Evolutionary conservation across 768 basidiomycete genomes (phyloP).

Genomic region (Rhodotorula diobovata): DNA sequence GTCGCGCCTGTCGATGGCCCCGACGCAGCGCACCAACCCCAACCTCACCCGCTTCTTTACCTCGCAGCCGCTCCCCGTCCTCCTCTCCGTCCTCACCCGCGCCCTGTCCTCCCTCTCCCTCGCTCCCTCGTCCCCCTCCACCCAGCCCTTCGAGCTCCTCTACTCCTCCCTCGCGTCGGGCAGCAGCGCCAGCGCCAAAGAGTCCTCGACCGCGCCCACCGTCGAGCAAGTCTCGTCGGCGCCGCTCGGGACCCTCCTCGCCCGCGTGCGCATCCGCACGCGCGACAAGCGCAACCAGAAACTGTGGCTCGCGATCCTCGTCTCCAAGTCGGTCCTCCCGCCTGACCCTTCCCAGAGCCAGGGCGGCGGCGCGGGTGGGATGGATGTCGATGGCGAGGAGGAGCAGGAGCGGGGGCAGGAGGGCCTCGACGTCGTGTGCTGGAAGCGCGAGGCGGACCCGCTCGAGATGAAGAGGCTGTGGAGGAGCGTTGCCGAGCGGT

Average conservation of each 20-base stretch:
- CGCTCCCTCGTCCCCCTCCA: not conserved
- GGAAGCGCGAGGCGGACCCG: constrained; percentile 34
- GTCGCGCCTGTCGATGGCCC: constrained; percentile 52
- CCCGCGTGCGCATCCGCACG: constrained; percentile 20
- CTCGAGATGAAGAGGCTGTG: constrained; percentile 37
- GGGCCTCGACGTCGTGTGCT: constrained; percentile 25
- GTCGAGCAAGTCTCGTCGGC: not conserved
- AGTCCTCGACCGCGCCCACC: not conserved
- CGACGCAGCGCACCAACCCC: constrained; percentile 54
- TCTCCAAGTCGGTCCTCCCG: constrained; percentile 20
- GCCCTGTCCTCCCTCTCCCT: not conserved
- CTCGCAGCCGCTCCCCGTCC: constrained; percentile 11
- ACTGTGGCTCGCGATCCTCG: constrained; percentile 12
- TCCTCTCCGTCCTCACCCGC: constrained; percentile 5
- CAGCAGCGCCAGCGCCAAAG: not conserved
- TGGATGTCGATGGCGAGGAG: constrained; percentile 5
- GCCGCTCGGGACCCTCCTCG: constrained; percentile 3
- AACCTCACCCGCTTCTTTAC: constrained; percentile 71
- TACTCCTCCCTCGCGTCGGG: not conserved
- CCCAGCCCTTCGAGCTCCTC: not conserved
- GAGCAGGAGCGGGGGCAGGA: constrained; percentile 15
- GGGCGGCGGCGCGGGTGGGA: not conserved
- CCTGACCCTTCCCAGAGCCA: not conserved
- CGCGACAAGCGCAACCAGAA: constrained; percentile 7
- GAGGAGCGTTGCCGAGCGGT: constrained; percentile 8